Evolutionary conservation across 164 flowering plant species (phyloP).

Genomic region (Macadamia integrifolia): DNA sequence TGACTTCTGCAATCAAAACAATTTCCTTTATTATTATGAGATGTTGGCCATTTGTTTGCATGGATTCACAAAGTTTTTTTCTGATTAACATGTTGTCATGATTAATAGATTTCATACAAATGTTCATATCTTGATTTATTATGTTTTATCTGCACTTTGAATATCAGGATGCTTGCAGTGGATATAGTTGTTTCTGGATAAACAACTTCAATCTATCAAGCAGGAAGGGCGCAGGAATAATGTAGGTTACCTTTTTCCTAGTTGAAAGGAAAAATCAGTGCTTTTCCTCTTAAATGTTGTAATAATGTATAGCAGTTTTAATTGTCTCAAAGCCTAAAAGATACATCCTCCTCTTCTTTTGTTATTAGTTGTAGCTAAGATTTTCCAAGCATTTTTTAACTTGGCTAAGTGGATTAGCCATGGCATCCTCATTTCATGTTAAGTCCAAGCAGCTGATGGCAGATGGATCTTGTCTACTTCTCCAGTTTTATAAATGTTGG

Average conservation of each 20-base stretch:
- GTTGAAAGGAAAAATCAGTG: not conserved
- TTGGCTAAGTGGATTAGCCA: too few relatives aligned
- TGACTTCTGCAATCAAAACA: too few relatives aligned
- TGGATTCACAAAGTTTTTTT: not conserved
- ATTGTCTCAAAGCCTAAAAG: too few relatives aligned
- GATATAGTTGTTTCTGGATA: conserved; percentile 72
- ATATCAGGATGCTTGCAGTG: conserved; percentile 71
- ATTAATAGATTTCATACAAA: not conserved
- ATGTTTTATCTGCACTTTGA: conserved; percentile 11
- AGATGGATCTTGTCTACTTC: too few relatives aligned
- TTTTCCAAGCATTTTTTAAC: too few relatives aligned
- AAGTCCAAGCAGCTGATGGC: too few relatives aligned
- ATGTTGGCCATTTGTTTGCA: not conserved
- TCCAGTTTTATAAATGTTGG: too few relatives aligned
- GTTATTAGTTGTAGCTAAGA: too few relatives aligned
- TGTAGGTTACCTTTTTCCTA: conserved; percentile 35
- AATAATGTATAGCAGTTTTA: too few relatives aligned
- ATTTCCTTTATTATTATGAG: not conserved
- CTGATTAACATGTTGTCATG: not conserved
- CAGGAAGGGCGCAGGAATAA: conserved; percentile 52
- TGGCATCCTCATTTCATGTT: too few relatives aligned
- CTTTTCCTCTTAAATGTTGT: too few relatives aligned
- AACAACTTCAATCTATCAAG: conserved; percentile 40
- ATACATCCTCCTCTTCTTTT: too few relatives aligned
- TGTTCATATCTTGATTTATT: not conserved